phyloP scores from a whole-genome alignment of 1,284 basidiomycete genomes.

The Leccinum fallax region DNA sequence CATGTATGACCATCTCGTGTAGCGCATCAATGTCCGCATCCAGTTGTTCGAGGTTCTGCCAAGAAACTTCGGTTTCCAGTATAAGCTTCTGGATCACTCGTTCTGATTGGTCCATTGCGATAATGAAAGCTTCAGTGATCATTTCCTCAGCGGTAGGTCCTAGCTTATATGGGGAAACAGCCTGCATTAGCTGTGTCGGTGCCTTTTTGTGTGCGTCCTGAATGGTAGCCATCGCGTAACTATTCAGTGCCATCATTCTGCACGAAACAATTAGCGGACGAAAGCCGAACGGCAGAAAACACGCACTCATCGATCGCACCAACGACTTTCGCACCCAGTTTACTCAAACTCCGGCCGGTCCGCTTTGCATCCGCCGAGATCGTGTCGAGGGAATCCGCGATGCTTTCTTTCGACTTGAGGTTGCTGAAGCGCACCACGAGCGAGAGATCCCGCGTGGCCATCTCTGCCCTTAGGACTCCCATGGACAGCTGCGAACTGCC shows the following conservation, averaged over 20 bases:
- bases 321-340: conserved; percentile 59
- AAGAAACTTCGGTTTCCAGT: conserved; percentile 60
- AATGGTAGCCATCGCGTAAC: conserved; percentile 66
- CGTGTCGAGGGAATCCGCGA: conserved; percentile 50
- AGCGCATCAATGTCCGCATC: conserved; percentile 59
- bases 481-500: conserved; percentile 60
- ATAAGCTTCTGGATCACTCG: conserved; percentile 55
- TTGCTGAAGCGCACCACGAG: conserved; percentile 62
- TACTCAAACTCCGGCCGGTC: conserved; percentile 58
- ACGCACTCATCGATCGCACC: conserved; percentile 71
- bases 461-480: conserved; percentile 72
- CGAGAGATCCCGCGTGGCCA: conserved; percentile 67
- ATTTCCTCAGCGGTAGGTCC: conserved; percentile 43
- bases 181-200: conserved; percentile 39
- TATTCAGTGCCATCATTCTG: conserved; percentile 72
- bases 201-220: conserved; percentile 47
- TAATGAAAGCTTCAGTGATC: conserved; percentile 53
- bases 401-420: conserved; percentile 54
- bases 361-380: conserved; percentile 63
- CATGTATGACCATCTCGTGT: conserved; percentile 58
- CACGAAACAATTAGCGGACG: conserved; percentile 3
- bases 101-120: conserved; percentile 63
- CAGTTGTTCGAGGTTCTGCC: conserved; percentile 56
- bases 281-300: background rate
- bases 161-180: conserved; percentile 49